phyloP scores from a whole-genome alignment of 2,329 filamentous ascomycete genomes.

The Aspergillus arachidicola region DNA sequence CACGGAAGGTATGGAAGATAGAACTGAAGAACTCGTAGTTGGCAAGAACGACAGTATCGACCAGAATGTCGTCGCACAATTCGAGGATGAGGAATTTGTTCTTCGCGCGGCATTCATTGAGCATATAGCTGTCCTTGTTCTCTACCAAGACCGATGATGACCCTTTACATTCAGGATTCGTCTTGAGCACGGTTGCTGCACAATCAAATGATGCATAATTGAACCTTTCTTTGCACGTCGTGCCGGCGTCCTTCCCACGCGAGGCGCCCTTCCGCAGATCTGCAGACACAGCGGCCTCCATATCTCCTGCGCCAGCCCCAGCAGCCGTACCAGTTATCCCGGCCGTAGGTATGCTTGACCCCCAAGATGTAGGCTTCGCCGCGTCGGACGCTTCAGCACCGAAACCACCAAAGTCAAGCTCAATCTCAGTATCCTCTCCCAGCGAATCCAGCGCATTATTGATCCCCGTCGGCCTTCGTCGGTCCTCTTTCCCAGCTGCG shows the following conservation, averaged over 20 bases:
- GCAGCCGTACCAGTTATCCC: constrained; percentile 16
- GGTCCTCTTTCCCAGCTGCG: constrained; percentile 54
- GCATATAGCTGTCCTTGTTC: constrained; percentile 98
- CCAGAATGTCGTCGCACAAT: constrained; percentile 80
- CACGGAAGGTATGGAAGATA: constrained; percentile 86
- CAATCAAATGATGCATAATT: constrained; percentile 98
- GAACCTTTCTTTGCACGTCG: constrained; percentile 95
- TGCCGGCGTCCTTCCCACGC: constrained; percentile 89
- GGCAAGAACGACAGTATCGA: constrained; percentile 94
- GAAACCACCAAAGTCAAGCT: constrained; percentile 69
- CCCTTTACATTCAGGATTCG: constrained; percentile 82
- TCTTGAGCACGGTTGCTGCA: constrained; percentile 89
- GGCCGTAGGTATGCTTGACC: constrained; percentile 21
- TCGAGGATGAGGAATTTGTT: constrained; percentile 97
- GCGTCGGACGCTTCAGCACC: constrained; percentile 47
- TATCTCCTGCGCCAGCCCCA: constrained; percentile 30
- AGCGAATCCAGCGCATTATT: constrained; percentile 74
- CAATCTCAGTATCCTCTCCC: constrained; percentile 87
- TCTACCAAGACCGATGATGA: constrained; percentile 87
- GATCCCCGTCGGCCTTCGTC: constrained; percentile 55
- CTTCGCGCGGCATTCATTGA: constrained; percentile 81
- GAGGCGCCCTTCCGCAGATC: constrained; percentile 57
- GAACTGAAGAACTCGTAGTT: constrained; percentile 99
- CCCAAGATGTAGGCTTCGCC: constrained; percentile 35
- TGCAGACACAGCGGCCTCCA: constrained; percentile 43